Conservation (phyloP, 2,329 filamentous ascomycete species). For the Dactylella cylindrospora region DNA sequence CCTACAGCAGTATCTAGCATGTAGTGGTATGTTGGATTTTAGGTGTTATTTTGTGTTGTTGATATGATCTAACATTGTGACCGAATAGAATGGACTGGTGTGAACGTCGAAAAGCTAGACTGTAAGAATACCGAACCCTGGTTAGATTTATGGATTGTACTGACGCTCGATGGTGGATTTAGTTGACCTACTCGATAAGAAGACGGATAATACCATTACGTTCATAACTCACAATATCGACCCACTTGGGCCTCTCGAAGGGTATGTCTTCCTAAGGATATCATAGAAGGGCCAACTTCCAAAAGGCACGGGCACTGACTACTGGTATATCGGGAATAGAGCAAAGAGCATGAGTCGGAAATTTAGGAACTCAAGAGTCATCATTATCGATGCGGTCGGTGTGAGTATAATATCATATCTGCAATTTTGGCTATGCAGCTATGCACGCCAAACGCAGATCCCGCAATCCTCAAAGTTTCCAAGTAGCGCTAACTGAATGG, state of each 20-base stretch:
- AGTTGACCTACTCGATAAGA: slow-evolving; percentile 23
- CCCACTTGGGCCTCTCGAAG: slow-evolving; percentile 23
- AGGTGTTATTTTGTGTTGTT: slow-evolving; percentile 4
- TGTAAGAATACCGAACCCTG: slow-evolving; percentile 23
- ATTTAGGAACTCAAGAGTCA: slow-evolving; percentile 26
- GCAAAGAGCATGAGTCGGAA: slow-evolving; percentile 30
- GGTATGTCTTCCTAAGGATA: slow-evolving; percentile 15
- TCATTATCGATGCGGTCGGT: slow-evolving; percentile 24
- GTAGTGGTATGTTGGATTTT: slow-evolving; percentile 32
- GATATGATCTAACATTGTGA: neutral
- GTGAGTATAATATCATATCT: slow-evolving; percentile 3
- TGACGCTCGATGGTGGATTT: neutral
- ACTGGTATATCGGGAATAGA: neutral
- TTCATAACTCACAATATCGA: slow-evolving; percentile 30
- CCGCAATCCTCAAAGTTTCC: neutral
- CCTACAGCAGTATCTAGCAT: slow-evolving; percentile 32
- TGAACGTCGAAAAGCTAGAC: slow-evolving; percentile 27
- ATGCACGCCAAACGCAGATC: too few species aligned
- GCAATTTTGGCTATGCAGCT: neutral
- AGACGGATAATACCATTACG: slow-evolving; percentile 22
- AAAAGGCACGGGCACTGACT: too few species aligned
- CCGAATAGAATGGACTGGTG: slow-evolving; percentile 32
- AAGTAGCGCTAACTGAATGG: neutral
- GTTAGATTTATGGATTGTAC: neutral
- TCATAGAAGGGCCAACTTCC: too few species aligned